These are phyloP conservation scores for Fusarium virguliforme DNA, from an alignment of 2,329 filamentous ascomycete genomes.

Conservation along the genomic window DNA sequence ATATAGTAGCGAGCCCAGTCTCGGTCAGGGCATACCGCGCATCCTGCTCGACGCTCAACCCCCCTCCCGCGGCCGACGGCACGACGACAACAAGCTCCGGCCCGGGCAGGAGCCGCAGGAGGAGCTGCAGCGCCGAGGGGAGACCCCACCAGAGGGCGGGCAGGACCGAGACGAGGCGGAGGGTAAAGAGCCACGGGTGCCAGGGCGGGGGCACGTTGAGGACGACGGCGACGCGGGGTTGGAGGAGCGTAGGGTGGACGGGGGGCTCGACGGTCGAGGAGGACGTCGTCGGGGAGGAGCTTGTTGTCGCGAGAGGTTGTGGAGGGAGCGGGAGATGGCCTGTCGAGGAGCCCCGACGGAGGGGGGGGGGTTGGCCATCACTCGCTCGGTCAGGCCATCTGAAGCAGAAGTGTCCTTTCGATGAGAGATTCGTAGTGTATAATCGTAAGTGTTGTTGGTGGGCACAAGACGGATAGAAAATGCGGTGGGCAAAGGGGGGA, in stretches of 20 bases:
- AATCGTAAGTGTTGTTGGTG: not conserved
- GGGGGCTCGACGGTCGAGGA: conserved; percentile 16
- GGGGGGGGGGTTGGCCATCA: conserved; percentile 50
- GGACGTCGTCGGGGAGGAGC: conserved; percentile 21
- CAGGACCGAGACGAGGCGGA: conserved; percentile 79
- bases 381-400: conserved; percentile 49
- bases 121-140: conserved; percentile 77
- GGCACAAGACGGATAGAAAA: not conserved
- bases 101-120: conserved; percentile 72
- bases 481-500: conserved; percentile 18
- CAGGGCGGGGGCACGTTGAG: conserved; percentile 81
- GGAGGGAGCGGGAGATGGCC: conserved; percentile 46
- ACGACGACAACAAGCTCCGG: conserved; percentile 52
- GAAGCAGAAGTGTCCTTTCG: conserved; percentile 18
- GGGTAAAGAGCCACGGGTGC: conserved; percentile 81
- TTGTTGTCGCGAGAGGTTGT: conserved; percentile 36
- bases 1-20: conserved; percentile 80
- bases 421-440: not conserved
- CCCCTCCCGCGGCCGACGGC: conserved; percentile 45
- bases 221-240: conserved; percentile 84
- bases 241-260: conserved; percentile 67
- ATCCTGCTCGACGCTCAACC: conserved; percentile 44
- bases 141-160: conserved; percentile 82
- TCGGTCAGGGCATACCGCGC: conserved; percentile 70
- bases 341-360: conserved; percentile 48